Conservation (phyloP, 106 monocot genomes). For the Dendrobium huoshanense region DNA sequence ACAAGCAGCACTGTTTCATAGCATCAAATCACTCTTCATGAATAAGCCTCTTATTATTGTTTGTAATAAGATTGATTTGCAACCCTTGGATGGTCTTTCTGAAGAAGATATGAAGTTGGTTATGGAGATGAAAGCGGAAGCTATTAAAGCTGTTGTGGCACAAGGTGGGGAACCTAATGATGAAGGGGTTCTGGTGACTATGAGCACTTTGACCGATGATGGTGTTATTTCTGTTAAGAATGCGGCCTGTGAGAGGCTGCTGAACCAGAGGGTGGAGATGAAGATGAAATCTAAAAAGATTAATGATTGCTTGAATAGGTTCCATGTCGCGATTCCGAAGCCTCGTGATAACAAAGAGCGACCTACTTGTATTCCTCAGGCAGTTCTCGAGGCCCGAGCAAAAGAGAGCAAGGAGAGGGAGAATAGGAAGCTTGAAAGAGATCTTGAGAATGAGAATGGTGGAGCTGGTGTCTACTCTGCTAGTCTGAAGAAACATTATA, state of each 20-base stretch:
- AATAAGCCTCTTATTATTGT: constrained; percentile 87
- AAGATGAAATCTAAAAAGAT: constrained; percentile 99
- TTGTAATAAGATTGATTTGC: constrained; percentile 97
- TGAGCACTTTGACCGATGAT: constrained; percentile 93
- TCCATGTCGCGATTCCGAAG: constrained; percentile 93
- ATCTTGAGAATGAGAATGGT: constrained; percentile 90
- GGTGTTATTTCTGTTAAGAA: constrained; percentile 91
- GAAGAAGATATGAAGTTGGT: constrained; percentile 91
- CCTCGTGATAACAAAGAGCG: constrained; percentile 86
- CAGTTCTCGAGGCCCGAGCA: constrained; percentile 65
- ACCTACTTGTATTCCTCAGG: constrained; percentile 80
- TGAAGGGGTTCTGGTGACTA: constrained; percentile 56
- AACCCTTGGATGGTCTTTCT: constrained; percentile 62
- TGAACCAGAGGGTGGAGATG: constrained; percentile 75
- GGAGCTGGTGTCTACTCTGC: constrained; percentile 99
- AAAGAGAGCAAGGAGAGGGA: constrained; percentile 37
- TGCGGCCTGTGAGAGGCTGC: constrained; percentile 81
- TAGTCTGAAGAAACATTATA: constrained; percentile 74
- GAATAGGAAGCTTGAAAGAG: constrained; percentile 80
- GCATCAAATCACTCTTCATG: constrained; percentile 85
- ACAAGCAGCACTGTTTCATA: constrained; percentile 91
- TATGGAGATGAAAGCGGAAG: constrained; percentile 85
- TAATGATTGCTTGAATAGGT: constrained; percentile 70
- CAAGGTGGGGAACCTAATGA: constrained; percentile 60
- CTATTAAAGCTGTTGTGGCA: constrained; percentile 46